Conservation (phyloP, 129 eudicot genomes). For the Flaveria linearis region DNA sequence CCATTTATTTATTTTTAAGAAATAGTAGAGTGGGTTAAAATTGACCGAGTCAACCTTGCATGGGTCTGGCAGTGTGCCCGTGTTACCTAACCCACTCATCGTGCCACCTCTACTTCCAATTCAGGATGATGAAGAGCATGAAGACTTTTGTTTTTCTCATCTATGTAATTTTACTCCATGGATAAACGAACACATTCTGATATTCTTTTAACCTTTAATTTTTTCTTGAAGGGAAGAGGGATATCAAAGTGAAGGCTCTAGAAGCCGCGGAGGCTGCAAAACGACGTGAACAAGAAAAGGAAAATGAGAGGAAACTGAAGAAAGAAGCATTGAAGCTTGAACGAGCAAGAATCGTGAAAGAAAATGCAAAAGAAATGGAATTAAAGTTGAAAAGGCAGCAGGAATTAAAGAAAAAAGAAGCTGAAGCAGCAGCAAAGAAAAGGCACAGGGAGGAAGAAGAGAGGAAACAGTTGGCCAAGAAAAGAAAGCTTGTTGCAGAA, state of each 20-base stretch:
- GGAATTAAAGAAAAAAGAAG: constrained; percentile 77
- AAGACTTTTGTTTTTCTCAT: background rate
- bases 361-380: constrained; percentile 67
- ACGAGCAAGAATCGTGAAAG: constrained; percentile 71
- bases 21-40: background rate
- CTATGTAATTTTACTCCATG: background rate
- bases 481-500: constrained; percentile 65
- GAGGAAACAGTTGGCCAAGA: constrained; percentile 69
- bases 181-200: background rate
- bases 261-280: constrained; percentile 97
- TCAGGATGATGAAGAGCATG: constrained; percentile 8
- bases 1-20: background rate
- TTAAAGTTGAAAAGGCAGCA: constrained; percentile 66
- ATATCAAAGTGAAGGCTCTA: constrained; percentile 83
- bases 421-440: constrained; percentile 71
- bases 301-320: constrained; percentile 72
- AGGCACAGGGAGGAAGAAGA: constrained; percentile 90
- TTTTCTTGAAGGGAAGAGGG: constrained; percentile 78
- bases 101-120: constrained; percentile 16
- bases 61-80: background rate
- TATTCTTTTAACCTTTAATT: constrained; percentile 18
- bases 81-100: background rate
- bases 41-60: background rate
- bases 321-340: constrained; percentile 86
- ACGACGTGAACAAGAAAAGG: constrained; percentile 70